These are phyloP conservation scores for Ogataea glucozyma DNA, from an alignment of 805 yeast species.

Conservation along the genomic window DNA sequence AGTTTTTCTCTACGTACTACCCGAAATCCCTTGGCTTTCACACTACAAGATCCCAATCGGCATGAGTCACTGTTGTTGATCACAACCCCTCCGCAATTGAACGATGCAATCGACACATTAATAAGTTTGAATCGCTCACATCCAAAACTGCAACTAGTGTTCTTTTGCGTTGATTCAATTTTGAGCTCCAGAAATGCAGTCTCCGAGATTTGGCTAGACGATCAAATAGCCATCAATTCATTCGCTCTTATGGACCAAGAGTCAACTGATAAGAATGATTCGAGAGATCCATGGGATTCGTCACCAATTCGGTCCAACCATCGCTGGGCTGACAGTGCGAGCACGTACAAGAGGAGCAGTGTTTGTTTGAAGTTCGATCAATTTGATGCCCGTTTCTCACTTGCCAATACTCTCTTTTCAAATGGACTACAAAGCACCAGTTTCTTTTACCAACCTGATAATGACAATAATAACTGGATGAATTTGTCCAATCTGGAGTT, in stretches of 20 bases:
- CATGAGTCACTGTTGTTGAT: slow-evolving; percentile 27
- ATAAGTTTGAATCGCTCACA: slow-evolving; percentile 10
- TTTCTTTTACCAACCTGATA: slow-evolving; percentile 21
- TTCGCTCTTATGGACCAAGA: slow-evolving; percentile 15
- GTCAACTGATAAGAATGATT: background rate
- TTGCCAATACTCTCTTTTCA: slow-evolving; percentile 32
- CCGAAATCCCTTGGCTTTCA: slow-evolving; percentile 20
- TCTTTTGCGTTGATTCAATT: slow-evolving; percentile 33
- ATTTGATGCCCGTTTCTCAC: slow-evolving; percentile 6
- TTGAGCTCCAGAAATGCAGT: slow-evolving; percentile 26
- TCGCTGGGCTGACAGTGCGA: slow-evolving; percentile 8
- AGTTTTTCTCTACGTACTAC: slow-evolving; percentile 21
- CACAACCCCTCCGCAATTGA: slow-evolving; percentile 33
- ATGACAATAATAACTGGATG: slow-evolving; percentile 16
- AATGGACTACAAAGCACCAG: slow-evolving; percentile 29
- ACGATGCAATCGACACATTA: slow-evolving; percentile 17
- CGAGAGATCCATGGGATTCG: slow-evolving; percentile 6
- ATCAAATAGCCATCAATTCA: slow-evolving; percentile 13
- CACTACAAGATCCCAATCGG: slow-evolving; percentile 5
- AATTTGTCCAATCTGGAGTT: slow-evolving; percentile 13
- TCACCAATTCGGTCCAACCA: slow-evolving; percentile 17
- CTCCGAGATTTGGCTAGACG: slow-evolving; percentile 32
- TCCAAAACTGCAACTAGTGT: slow-evolving; percentile 22
- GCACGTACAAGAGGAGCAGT: slow-evolving; percentile 8
- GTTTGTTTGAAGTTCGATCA: slow-evolving; percentile 2